Base-by-base conservation (phyloP, 2,329 filamentous ascomycete genomes). In the Phialophora expanda region DNA sequence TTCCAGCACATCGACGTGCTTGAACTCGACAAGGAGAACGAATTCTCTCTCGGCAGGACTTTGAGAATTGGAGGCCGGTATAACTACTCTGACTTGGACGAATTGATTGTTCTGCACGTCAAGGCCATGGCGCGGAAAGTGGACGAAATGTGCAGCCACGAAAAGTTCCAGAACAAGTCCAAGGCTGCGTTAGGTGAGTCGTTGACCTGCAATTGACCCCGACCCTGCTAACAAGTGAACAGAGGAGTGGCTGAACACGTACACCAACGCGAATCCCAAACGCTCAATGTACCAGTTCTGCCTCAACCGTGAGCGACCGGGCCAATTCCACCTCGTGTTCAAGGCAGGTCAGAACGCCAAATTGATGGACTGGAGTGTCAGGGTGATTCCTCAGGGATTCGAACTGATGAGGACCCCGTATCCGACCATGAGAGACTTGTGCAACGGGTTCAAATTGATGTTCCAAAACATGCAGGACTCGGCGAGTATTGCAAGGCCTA, bases 101-200 rank as follows among this genome's bases (percentile, higher is more conserved):
- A 99, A 78, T 80, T 99, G 81, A 98, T 99, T 72, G 93, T 96
- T 75, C 91, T 95, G 75, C 95, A 99, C 76, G 92, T 99, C 76
- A 95, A 97, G 81, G 92, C 93, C 60, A 99, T 98, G 95, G 91
- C 93, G 20, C 91, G 90, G 79, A 99, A 99, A 84, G 94, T 98
- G 59, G 92, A 96, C 71, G 94, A 99, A 82, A 89, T 99, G 83
- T 95, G 92, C 84, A 87, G 90, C 71, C 90, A 97, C 77, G 94
- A 98, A 76, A 97, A 97, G 79, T 99, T 91, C 83, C 92, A 96
- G 80, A 87, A 87, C 69, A 89, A 90, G 66, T 93, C 88, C 68
- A 89, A 89, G 74, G 84, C 88, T 67, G 90, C 95, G 74, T 91
- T 93, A 69, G 93, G 94, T 97, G 89, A 83, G 90, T 83, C 54